These are phyloP conservation scores for Russula sp. DNA, from an alignment of 768 basidiomycete genomes.

Conservation along the genomic window DNA sequence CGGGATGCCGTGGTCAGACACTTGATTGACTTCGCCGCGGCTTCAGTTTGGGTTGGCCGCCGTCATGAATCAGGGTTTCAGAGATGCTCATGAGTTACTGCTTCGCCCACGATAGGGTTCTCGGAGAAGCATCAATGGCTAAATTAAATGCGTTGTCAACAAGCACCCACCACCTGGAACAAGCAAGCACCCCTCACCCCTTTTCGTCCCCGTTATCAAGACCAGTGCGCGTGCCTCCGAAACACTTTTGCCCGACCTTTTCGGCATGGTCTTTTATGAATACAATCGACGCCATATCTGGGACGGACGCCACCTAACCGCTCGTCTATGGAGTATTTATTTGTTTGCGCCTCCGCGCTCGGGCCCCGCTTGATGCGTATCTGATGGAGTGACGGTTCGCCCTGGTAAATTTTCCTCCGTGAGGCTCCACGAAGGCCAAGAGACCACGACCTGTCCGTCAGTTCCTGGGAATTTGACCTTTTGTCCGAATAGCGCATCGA, in stretches of 20 bases:
- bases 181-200: background rate
- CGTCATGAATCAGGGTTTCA: background rate
- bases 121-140: background rate
- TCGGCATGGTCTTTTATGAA: background rate
- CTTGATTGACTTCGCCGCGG: background rate
- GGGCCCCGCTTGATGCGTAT: background rate
- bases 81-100: background rate
- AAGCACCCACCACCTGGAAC: conserved; percentile 2
- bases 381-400: background rate
- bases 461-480: background rate
- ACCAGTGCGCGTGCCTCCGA: background rate
- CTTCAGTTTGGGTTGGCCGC: background rate
- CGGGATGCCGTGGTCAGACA: background rate
- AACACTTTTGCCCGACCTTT: background rate
- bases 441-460: background rate
- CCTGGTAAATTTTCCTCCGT: background rate
- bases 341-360: background rate
- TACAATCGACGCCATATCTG: background rate
- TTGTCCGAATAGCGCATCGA: background rate
- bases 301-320: conserved; percentile 7
- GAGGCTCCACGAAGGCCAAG: background rate
- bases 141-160: background rate
- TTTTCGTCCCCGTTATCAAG: background rate
- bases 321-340: background rate
- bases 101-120: background rate